Evolutionary conservation across 352 stramenopile genomes (phyloP).

Genomic region (Aphanomyces invadans): DNA sequence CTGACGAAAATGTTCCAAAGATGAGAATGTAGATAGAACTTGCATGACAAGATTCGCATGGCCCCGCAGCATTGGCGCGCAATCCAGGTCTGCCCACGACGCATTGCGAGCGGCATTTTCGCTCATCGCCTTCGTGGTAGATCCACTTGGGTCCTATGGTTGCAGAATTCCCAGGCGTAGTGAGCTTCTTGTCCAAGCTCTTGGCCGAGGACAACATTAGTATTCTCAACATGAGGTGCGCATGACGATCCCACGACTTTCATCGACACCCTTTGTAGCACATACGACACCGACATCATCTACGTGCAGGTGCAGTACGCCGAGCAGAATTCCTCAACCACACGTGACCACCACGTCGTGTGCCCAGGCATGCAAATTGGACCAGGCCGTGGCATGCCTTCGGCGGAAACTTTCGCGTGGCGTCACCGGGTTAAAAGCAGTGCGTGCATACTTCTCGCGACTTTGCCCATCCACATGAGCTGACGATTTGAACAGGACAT

Average conservation of each 20-base stretch:
- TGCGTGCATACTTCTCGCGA: conserved; percentile 25
- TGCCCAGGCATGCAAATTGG: conserved; percentile 42
- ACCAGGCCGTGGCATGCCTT: conserved; percentile 62
- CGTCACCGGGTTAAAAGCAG: conserved; percentile 74
- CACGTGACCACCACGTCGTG: too few relatives aligned
- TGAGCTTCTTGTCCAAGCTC: conserved; percentile 78
- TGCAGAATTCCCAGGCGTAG: conserved; percentile 72
- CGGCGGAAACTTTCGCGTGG: conserved; percentile 69
- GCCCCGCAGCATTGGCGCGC: conserved; percentile 69
- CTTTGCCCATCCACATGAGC: conserved; percentile 16
- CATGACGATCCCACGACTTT: neutral
- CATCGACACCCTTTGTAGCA: conserved; percentile 27
- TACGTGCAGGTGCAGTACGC: conserved; percentile 72
- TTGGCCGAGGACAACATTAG: conserved; percentile 76
- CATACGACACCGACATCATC: conserved; percentile 84
- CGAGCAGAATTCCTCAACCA: too few relatives aligned
- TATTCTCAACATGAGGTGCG: conserved; percentile 80
- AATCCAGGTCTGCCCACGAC: conserved; percentile 46
- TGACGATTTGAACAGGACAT: conserved; percentile 34
- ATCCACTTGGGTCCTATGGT: conserved; percentile 83
- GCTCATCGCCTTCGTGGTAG: conserved; percentile 29
- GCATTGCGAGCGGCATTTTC: too few relatives aligned
- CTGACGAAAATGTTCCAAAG: too few relatives aligned
- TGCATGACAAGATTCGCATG: conserved; percentile 55
- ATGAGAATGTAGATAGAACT: conserved; percentile 35